Conservation (phyloP, 805 yeast species). For the Monosporozyma siamensis region DNA sequence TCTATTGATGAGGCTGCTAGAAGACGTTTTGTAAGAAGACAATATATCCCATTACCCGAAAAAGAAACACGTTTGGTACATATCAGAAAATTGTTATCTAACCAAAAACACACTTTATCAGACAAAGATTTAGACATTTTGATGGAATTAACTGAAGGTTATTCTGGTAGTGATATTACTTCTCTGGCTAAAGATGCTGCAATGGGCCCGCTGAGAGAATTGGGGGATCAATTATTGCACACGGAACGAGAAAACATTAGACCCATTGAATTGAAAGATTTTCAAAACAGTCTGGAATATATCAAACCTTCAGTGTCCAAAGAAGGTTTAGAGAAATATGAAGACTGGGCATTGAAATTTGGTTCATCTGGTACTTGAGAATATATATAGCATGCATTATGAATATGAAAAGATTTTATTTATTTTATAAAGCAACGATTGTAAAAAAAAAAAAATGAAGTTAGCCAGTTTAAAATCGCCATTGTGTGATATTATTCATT, state of each 20-base stretch:
- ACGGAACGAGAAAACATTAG: conserved; percentile 68
- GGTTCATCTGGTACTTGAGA: conserved; percentile 77
- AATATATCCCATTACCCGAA: conserved; percentile 91
- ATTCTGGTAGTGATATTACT: conserved; percentile 89
- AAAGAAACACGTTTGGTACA: conserved; percentile 70
- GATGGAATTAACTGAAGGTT: conserved; percentile 62
- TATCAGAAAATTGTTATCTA: conserved; percentile 51
- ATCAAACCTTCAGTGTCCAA: conserved; percentile 83
- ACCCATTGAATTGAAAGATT: conserved; percentile 65
- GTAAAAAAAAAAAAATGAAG: too few species aligned
- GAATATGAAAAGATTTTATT: too few species aligned
- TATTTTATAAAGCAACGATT: not conserved
- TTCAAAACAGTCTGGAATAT: conserved; percentile 60
- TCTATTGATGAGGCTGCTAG: conserved; percentile 95
- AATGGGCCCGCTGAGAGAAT: conserved; percentile 88
- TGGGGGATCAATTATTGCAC: conserved; percentile 73
- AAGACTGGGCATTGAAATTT: conserved; percentile 77
- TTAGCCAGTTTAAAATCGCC: too few species aligned
- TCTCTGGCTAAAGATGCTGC: conserved; percentile 95
- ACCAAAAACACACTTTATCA: conserved; percentile 62
- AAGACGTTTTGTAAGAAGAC: conserved; percentile 82
- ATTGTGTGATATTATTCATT: too few species aligned
- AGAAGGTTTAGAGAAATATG: conserved; percentile 72
- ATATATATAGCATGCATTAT: too few species aligned
- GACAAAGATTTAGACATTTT: conserved; percentile 54